phyloP scores from a whole-genome alignment of 2,329 filamentous ascomycete species.

The Colletotrichum truncatum region DNA sequence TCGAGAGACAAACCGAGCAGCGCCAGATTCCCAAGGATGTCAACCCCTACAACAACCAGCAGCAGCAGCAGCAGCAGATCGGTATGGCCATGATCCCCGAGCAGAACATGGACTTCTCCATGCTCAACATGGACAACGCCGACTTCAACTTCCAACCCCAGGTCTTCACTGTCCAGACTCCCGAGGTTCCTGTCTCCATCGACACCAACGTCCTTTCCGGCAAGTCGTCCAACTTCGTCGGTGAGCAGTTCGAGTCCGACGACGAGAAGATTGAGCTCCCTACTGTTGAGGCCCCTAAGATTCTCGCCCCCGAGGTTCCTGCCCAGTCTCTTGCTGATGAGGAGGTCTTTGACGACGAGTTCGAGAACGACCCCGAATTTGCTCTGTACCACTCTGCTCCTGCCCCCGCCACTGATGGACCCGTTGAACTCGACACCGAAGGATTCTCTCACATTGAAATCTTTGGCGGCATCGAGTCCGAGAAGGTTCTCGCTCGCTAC shows the following conservation, averaged over 20 bases:
- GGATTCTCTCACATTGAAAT: conserved; percentile 50
- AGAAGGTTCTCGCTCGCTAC: conserved; percentile 71
- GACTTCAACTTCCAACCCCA: conserved; percentile 72
- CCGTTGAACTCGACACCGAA: conserved; percentile 53
- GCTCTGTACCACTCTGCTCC: conserved; percentile 64
- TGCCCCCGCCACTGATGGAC: conserved; percentile 35
- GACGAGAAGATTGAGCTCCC: conserved; percentile 67
- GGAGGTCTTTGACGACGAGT: conserved; percentile 59
- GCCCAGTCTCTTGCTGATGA: conserved; percentile 35
- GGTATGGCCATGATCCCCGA: conserved; percentile 88
- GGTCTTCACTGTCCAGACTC: conserved; percentile 80
- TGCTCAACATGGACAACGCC: conserved; percentile 68
- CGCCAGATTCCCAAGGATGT: conserved; percentile 70
- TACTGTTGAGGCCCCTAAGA: conserved; percentile 58
- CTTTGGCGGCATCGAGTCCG: conserved; percentile 65
- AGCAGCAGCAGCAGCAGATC: conserved; percentile 73
- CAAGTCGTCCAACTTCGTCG: conserved; percentile 69
- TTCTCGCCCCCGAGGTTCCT: conserved; percentile 39
- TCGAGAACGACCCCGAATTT: conserved; percentile 70
- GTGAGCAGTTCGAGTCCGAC: conserved; percentile 51
- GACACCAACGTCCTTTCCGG: conserved; percentile 73
- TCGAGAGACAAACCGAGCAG: conserved; percentile 31
- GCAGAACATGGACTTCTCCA: conserved; percentile 77
- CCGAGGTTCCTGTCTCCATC: conserved; percentile 69
- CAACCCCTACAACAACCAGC: conserved; percentile 66